A percentile compares a stretch with the other conserved stretches of the same genome.
Conservation (phyloP, 2,329 filamentous ascomycete genomes). For the Colletotrichum abscissum region DNA sequence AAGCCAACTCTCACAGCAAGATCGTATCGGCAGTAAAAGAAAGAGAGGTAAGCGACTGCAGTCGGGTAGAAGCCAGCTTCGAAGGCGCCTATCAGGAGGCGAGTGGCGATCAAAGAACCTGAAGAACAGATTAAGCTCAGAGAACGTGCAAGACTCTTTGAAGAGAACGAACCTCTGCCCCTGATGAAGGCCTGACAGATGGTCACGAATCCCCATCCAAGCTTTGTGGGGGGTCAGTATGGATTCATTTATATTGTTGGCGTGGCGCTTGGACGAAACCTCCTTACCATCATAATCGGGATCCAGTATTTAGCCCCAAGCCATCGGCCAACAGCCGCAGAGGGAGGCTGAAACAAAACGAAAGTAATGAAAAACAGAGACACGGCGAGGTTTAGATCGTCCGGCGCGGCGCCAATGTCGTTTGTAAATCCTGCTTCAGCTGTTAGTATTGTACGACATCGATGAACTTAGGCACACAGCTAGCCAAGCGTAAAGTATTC, state of each 20-base stretch:
- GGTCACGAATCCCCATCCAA: constrained; percentile 44
- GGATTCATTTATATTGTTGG: constrained; percentile 47
- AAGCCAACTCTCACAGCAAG: constrained; percentile 64
- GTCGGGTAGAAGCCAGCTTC: constrained; percentile 69
- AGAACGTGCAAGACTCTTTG: neutral
- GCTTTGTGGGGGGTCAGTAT: constrained; percentile 50
- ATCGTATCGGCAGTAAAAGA: constrained; percentile 69
- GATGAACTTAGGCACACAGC: neutral
- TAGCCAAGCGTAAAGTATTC: constrained; percentile 6
- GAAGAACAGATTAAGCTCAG: neutral
- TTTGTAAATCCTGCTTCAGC: constrained; percentile 56
- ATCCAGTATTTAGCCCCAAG: constrained; percentile 64
- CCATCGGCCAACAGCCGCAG: constrained; percentile 54
- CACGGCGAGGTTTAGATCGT: constrained; percentile 66
- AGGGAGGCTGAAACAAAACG: constrained; percentile 66
- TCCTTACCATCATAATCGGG: constrained; percentile 64
- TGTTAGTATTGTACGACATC: constrained; percentile 7
- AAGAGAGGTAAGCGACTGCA: constrained; percentile 66
- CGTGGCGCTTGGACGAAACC: constrained; percentile 51
- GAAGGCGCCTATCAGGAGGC: constrained; percentile 39
- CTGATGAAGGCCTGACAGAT: constrained; percentile 43
- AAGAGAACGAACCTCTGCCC: constrained; percentile 38
- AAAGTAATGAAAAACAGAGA: constrained; percentile 69
- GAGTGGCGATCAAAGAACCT: constrained; percentile 39
- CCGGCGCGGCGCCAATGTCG: constrained; percentile 62